Conservation (phyloP, 306 rosid species). For the Lathyrus oleraceus region DNA sequence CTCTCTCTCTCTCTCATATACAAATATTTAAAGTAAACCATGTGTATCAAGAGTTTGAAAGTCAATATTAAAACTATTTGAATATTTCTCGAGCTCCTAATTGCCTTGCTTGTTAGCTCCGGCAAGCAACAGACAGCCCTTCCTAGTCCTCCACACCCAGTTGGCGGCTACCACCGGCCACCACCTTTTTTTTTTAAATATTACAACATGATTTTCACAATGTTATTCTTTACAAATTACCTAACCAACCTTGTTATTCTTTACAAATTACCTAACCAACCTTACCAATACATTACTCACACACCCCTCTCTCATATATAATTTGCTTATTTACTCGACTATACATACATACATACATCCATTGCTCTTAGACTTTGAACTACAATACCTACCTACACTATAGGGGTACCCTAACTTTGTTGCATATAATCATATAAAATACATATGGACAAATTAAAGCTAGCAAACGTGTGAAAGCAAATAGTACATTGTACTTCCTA, state of each 20-base stretch:
- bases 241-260: constrained; percentile 26
- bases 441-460: constrained; percentile 13
- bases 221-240: constrained; percentile 1
- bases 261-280: constrained; percentile 13
- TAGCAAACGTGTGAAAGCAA: constrained; percentile 40
- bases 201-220: constrained; percentile 43
- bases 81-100: constrained; percentile 59
- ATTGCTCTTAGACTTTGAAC: neutral
- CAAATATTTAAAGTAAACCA: neutral
- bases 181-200: constrained; percentile 31
- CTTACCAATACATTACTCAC: constrained; percentile 21
- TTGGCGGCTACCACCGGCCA: constrained; percentile 48
- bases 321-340: neutral
- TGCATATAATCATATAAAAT: constrained; percentile 22
- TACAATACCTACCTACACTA: constrained; percentile 5
- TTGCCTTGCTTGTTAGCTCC: constrained; percentile 61
- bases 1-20: too few relatives aligned
- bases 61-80: constrained; percentile 49
- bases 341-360: neutral
- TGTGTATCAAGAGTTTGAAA: constrained; percentile 37
- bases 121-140: constrained; percentile 61
- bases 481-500: constrained; percentile 35
- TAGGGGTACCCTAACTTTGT: constrained; percentile 29
- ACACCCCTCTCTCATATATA: neutral
- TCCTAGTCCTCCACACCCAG: constrained; percentile 48